Evolutionary conservation across 495 filamentous ascomycete genomes (phyloP).

Genomic region (Aspergillus ellipticus): DNA sequence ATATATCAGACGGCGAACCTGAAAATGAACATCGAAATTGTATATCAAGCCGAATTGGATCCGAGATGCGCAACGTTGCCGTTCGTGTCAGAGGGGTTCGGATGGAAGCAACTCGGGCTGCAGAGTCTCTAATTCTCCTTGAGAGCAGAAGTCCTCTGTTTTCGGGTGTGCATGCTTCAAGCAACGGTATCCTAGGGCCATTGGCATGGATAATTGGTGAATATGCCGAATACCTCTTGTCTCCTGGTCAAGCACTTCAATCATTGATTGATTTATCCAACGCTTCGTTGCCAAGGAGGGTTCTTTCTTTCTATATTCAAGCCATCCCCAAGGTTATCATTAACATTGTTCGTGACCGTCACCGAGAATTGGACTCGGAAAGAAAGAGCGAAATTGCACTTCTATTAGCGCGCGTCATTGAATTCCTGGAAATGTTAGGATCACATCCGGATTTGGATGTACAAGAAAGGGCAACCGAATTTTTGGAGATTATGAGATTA

Average conservation of each 20-base stretch:
- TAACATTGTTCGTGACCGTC: conserved; percentile 50
- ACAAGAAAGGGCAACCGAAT: conserved; percentile 93
- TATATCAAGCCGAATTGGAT: conserved; percentile 70
- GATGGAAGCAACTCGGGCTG: conserved; percentile 72
- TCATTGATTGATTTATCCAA: conserved; percentile 67
- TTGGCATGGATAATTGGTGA: conserved; percentile 85
- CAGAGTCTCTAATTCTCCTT: conserved; percentile 64
- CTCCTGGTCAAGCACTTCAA: conserved; percentile 61
- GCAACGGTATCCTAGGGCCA: conserved; percentile 62
- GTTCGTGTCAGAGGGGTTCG: conserved; percentile 86
- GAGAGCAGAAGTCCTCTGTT: conserved; percentile 45
- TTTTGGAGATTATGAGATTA: conserved; percentile 80
- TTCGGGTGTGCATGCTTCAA: conserved; percentile 39
- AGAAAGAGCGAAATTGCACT: conserved; percentile 68
- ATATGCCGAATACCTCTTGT: conserved; percentile 65
- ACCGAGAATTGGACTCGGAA: conserved; percentile 55
- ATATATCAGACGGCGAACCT: conserved; percentile 15
- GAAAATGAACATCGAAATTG: conserved; percentile 14
- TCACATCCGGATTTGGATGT: conserved; percentile 86
- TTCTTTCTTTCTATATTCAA: conserved; percentile 77
- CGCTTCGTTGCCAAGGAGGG: conserved; percentile 55
- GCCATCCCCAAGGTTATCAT: conserved; percentile 80
- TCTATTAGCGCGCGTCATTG: conserved; percentile 72
- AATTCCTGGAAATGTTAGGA: conserved; percentile 72
- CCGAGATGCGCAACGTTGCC: conserved; percentile 80